Percentiles rank a stretch among this genome's conserved stretches.
These are phyloP conservation scores for Cladobotryum mycophilum DNA, from an alignment of 2,329 filamentous ascomycete species.

Conservation along the genomic window DNA sequence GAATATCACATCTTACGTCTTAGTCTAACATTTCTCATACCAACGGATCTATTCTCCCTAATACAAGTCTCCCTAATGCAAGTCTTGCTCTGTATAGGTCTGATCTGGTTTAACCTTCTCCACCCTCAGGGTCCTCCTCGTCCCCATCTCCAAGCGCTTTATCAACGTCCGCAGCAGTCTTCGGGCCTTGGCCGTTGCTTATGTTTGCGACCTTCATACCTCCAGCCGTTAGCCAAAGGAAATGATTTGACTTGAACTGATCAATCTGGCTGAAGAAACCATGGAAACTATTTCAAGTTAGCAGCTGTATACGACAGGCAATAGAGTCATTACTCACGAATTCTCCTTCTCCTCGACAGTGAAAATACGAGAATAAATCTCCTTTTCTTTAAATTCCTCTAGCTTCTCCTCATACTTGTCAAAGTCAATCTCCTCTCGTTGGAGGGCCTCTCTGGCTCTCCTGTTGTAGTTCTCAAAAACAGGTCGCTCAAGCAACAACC, in stretches of 20 bases:
- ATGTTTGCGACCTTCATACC: slow-evolving; percentile 56
- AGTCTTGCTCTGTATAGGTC: neutral
- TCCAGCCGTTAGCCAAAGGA: slow-evolving; percentile 67
- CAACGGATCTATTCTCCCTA: neutral
- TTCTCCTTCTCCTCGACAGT: slow-evolving; percentile 82
- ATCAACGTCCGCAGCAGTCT: slow-evolving; percentile 36
- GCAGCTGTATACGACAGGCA: neutral
- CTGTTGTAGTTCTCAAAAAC: slow-evolving; percentile 88
- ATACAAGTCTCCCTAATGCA: neutral
- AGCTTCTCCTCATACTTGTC: slow-evolving; percentile 70
- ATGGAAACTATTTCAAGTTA: slow-evolving; percentile 54
- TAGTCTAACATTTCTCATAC: neutral
- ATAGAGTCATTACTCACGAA: slow-evolving; percentile 53
- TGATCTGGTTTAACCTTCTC: slow-evolving; percentile 31
- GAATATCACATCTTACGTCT: too few species aligned
- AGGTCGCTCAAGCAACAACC: slow-evolving; percentile 80
- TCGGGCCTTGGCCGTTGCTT: slow-evolving; percentile 24
- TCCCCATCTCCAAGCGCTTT: slow-evolving; percentile 47
- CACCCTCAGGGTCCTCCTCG: slow-evolving; percentile 43
- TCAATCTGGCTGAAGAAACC: slow-evolving; percentile 76
- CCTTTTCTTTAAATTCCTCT: slow-evolving; percentile 78
- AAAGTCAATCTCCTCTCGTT: slow-evolving; percentile 70
- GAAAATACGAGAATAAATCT: slow-evolving; percentile 92
- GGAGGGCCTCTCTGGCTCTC: slow-evolving; percentile 57
- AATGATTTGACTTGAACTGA: slow-evolving; percentile 64